Evolutionary conservation across 2,329 filamentous ascomycete species (phyloP).

Genomic region (Pseudocercospora cruenta): DNA sequence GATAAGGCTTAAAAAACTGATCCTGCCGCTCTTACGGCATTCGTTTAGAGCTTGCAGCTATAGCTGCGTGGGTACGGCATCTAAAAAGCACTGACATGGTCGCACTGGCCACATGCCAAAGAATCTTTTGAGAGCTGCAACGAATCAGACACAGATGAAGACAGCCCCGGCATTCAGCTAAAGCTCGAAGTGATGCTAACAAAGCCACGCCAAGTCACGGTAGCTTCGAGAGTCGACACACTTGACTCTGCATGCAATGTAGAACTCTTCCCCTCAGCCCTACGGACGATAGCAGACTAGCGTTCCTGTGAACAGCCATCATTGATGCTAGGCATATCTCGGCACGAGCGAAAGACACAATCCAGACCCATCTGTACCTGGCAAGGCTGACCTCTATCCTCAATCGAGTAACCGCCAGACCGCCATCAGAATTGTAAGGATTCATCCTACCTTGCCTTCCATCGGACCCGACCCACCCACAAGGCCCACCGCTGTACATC

Average conservation of each 20-base stretch:
- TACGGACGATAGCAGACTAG: background rate
- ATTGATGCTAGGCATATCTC: background rate
- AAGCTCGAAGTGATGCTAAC: background rate
- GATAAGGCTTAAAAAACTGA: background rate
- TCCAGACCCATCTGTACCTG: slow-evolving; percentile 5
- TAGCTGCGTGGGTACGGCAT: background rate
- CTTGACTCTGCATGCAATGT: background rate
- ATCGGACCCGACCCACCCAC: slow-evolving; percentile 75
- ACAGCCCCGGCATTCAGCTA: background rate
- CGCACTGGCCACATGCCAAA: background rate
- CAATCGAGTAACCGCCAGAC: background rate
- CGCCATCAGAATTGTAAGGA: background rate
- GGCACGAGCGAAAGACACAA: background rate
- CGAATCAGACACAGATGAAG: background rate
- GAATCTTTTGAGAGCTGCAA: too few relatives aligned
- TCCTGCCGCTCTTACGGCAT: background rate
- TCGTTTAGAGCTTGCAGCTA: background rate
- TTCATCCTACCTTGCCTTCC: slow-evolving; percentile 62
- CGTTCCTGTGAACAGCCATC: background rate
- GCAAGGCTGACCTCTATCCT: background rate
- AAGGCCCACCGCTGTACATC: slow-evolving; percentile 71
- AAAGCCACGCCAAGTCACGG: slow-evolving; percentile 1
- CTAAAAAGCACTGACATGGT: background rate
- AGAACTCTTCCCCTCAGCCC: background rate
- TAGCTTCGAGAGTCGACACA: background rate